Conservation (phyloP, 768 basidiomycete genomes). For the Pleurotus citrinopileatus region DNA sequence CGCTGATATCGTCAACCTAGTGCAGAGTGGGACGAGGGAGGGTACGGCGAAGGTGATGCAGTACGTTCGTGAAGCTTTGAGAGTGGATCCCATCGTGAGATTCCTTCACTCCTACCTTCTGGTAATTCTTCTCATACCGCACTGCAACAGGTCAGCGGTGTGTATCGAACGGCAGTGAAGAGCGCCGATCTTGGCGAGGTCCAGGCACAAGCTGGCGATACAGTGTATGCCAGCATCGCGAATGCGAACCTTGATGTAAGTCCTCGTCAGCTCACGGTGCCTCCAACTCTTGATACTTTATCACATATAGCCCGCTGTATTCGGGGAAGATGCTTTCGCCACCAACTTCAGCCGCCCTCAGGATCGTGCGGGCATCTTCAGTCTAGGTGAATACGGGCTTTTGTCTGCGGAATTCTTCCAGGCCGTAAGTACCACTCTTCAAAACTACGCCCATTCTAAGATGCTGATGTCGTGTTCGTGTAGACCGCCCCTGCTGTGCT, state of each 20-base stretch:
- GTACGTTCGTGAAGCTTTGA: slow-evolving; percentile 44
- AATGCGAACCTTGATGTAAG: slow-evolving; percentile 41
- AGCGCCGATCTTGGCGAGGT: slow-evolving; percentile 23
- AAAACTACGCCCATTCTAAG: too few relatives aligned
- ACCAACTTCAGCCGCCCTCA: slow-evolving; percentile 21
- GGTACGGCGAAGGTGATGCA: slow-evolving; percentile 30
- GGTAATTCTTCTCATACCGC: slow-evolving; percentile 10
- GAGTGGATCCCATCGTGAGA: slow-evolving; percentile 31
- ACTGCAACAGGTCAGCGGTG: slow-evolving; percentile 31
- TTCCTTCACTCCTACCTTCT: neutral
- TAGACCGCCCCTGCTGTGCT: slow-evolving; percentile 45
- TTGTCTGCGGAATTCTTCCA: slow-evolving; percentile 39
- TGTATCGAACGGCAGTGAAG: slow-evolving; percentile 34
- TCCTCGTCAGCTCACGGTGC: neutral
- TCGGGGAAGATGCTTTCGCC: slow-evolving; percentile 19
- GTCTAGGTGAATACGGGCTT: slow-evolving; percentile 27
- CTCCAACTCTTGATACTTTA: neutral
- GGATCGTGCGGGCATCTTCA: slow-evolving; percentile 26
- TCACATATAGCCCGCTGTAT: slow-evolving; percentile 19
- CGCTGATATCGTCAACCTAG: slow-evolving; percentile 36
- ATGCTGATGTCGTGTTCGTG: too few relatives aligned
- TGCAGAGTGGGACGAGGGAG: slow-evolving; percentile 21
- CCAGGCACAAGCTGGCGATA: slow-evolving; percentile 26
- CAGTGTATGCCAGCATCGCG: slow-evolving; percentile 32
- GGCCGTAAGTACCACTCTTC: slow-evolving; percentile 31